phyloP scores from a whole-genome alignment of 495 filamentous ascomycete species.

The Annulohypoxylon nitens region DNA sequence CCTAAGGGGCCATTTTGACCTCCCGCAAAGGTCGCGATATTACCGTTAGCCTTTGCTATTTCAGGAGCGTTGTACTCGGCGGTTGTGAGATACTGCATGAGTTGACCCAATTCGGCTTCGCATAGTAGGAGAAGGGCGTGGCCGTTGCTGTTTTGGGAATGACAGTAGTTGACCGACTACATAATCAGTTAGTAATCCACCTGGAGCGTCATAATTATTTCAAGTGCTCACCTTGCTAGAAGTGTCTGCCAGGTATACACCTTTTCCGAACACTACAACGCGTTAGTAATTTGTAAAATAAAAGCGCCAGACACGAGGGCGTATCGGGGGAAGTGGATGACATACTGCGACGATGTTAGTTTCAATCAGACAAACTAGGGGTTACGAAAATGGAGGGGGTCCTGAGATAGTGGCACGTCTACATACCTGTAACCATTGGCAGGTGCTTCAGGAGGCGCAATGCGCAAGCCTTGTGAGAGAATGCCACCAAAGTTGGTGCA shows the following conservation, averaged over 20 bases:
- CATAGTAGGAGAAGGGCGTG: constrained; percentile 76
- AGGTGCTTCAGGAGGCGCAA: constrained; percentile 87
- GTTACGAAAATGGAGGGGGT: not conserved
- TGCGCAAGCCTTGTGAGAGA: constrained; percentile 84
- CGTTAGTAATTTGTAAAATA: constrained; percentile 14
- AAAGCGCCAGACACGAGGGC: not conserved
- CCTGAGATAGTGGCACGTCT: not conserved
- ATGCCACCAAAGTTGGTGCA: constrained; percentile 87
- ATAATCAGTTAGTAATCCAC: constrained; percentile 54
- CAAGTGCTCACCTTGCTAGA: constrained; percentile 60
- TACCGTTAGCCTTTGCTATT: constrained; percentile 69
- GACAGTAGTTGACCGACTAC: constrained; percentile 81
- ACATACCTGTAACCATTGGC: constrained; percentile 75
- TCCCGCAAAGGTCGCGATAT: constrained; percentile 74
- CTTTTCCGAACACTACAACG: constrained; percentile 76
- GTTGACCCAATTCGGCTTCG: constrained; percentile 81
- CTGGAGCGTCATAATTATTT: constrained; percentile 12
- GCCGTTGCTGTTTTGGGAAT: constrained; percentile 57
- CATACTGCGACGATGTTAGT: constrained; percentile 36
- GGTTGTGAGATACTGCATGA: constrained; percentile 68
- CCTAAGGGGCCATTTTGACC: constrained; percentile 69
- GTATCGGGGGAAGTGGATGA: not conserved
- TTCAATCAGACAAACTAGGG: not conserved
- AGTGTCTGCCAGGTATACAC: constrained; percentile 91
- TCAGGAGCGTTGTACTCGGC: constrained; percentile 68